These are phyloP conservation scores for Tylopilus rubrobrunneus DNA, from an alignment of 768 basidiomycete genomes.

Conservation along the genomic window DNA sequence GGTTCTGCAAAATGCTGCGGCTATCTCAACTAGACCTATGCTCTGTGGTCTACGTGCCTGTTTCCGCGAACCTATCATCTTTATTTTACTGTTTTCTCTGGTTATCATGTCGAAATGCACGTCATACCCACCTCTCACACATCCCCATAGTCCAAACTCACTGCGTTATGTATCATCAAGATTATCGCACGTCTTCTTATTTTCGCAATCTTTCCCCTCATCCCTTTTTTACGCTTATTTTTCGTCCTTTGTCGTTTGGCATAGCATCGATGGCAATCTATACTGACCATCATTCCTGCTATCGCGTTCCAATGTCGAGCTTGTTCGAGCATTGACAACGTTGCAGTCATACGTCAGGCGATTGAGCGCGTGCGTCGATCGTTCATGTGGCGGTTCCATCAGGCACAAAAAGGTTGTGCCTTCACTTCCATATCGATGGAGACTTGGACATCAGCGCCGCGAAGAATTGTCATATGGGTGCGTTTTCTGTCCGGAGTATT, in stretches of 20 bases:
- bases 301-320: too few relatives aligned
- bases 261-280: constrained; percentile 16
- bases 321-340: background rate
- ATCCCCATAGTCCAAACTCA: constrained; percentile 16
- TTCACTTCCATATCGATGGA: too few relatives aligned
- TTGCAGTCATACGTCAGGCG: too few relatives aligned
- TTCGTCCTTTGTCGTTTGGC: constrained; percentile 3
- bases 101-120: constrained; percentile 13
- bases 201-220: too few relatives aligned
- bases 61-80: background rate
- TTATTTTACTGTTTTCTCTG: background rate
- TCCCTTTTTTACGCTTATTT: background rate
- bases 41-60: background rate
- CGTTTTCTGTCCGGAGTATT: background rate
- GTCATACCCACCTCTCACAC: constrained; percentile 18
- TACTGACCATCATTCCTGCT: constrained; percentile 2
- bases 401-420: too few relatives aligned
- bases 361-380: too few relatives aligned
- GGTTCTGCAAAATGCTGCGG: constrained; percentile 90
- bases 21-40: constrained; percentile 76
- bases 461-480: background rate
- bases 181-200: constrained; percentile 10
- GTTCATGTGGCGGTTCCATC: too few relatives aligned
- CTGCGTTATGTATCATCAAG: constrained; percentile 25
- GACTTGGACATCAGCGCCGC: too few relatives aligned